These are phyloP conservation scores for Tulasnella sp. DNA, from an alignment of 768 basidiomycete genomes.

Conservation along the genomic window DNA sequence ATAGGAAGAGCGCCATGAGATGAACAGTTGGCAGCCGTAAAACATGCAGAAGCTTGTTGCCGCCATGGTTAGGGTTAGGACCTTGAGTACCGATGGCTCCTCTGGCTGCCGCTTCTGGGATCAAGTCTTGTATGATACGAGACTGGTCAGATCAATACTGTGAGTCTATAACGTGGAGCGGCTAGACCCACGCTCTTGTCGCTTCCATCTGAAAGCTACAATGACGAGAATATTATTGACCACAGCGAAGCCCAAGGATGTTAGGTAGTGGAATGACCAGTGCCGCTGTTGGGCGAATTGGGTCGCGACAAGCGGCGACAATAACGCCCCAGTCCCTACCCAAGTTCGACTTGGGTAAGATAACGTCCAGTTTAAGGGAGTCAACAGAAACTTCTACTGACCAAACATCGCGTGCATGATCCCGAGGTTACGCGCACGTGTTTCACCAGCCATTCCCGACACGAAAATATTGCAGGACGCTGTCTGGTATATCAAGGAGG, in stretches of 20 bases:
- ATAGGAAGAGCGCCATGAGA: constrained; percentile 16
- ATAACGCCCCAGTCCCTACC: constrained; percentile 41
- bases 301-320: constrained; percentile 43
- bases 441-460: constrained; percentile 42
- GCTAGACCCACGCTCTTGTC: constrained; percentile 24
- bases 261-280: constrained; percentile 38
- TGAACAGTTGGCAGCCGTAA: constrained; percentile 13
- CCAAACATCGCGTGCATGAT: constrained; percentile 57
- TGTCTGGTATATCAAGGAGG: no score
- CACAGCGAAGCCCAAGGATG: constrained; percentile 32
- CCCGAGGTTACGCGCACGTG: constrained; percentile 52
- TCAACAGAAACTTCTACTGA: neutral
- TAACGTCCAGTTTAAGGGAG: neutral
- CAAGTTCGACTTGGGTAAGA: constrained; percentile 10
- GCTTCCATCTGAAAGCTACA: constrained; percentile 25
- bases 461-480: constrained; percentile 65
- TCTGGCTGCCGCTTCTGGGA: neutral
- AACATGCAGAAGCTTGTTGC: constrained; percentile 11
- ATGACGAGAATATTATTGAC: constrained; percentile 22
- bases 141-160: neutral
- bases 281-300: constrained; percentile 34
- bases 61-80: neutral
- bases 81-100: neutral
- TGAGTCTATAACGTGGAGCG: neutral
- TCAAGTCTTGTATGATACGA: neutral